Percentiles rank a stretch among this genome's conserved stretches.
Evolutionary conservation across 2,329 filamentous ascomycete genomes (phyloP).

Genomic region (Stachybotrys echinatus): DNA sequence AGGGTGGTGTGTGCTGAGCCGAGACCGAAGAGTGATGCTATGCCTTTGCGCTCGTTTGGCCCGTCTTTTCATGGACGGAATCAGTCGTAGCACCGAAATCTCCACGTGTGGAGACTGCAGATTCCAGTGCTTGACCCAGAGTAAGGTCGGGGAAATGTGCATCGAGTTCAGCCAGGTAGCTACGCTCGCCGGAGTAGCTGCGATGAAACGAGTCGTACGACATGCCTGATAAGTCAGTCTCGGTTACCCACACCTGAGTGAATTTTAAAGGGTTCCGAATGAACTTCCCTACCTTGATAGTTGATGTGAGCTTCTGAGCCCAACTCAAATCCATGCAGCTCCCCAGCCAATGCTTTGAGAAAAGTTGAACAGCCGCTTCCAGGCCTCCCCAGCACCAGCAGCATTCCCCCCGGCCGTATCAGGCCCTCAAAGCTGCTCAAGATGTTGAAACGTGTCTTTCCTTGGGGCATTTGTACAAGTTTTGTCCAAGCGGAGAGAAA

Average conservation of each 20-base stretch:
- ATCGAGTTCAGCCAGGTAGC: constrained; percentile 60
- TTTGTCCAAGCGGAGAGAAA: too few relatives aligned
- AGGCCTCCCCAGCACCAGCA: neutral
- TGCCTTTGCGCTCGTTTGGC: neutral
- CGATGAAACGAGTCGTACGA: constrained; percentile 26
- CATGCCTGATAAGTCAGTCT: constrained; percentile 7
- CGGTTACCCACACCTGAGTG: too few relatives aligned
- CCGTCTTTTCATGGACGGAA: neutral
- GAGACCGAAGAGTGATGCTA: constrained; percentile 41
- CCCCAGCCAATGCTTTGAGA: neutral
- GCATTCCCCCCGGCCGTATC: neutral
- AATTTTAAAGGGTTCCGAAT: neutral
- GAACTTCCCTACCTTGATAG: neutral
- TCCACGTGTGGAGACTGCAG: constrained; percentile 55
- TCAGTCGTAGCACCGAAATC: constrained; percentile 33
- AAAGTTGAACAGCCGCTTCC: neutral
- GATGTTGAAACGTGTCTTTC: too few relatives aligned
- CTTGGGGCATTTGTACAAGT: too few relatives aligned
- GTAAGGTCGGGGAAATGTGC: constrained; percentile 60
- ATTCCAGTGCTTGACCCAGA: constrained; percentile 56
- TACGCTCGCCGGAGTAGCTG: constrained; percentile 43
- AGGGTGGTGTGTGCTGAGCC: constrained; percentile 60
- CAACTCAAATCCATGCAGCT: neutral
- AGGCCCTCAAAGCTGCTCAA: neutral
- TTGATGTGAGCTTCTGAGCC: neutral